Evolutionary conservation across 257 asterid species (phyloP).

Genomic region (Sherardia arvensis): DNA sequence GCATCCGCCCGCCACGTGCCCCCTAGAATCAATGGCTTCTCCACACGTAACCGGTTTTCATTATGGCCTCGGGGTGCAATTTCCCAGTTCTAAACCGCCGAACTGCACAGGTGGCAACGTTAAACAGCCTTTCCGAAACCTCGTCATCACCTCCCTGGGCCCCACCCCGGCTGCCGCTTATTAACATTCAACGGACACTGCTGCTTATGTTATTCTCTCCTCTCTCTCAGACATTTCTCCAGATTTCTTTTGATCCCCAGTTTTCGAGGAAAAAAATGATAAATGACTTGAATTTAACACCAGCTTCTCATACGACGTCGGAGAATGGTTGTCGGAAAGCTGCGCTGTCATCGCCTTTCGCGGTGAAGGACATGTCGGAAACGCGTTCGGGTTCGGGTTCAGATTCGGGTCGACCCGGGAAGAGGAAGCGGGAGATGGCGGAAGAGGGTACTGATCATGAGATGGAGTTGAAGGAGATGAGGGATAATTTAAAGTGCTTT

Average conservation of each 20-base stretch:
- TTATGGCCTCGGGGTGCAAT: neutral
- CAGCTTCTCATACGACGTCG: neutral
- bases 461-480: constrained; percentile 2
- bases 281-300: neutral
- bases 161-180: neutral
- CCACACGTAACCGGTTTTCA: constrained; percentile 25
- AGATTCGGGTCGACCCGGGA: neutral
- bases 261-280: neutral
- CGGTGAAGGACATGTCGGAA: neutral
- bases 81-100: constrained; percentile 26
- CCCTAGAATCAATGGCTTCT: neutral
- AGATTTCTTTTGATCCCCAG: neutral
- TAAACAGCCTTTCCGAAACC: neutral
- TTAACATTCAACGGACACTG: neutral
- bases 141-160: neutral
- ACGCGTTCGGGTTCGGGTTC: neutral
- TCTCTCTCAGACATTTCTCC: neutral
- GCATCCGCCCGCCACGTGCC: constrained; percentile 19
- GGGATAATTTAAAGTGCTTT: constrained; percentile 3
- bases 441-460: neutral
- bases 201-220: neutral
- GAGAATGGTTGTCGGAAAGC: constrained; percentile 5
- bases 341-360: neutral
- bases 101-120: constrained; percentile 17
- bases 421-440: constrained; percentile 1